Conservation (phyloP, 164 flowering plant genomes). For the Cinnamomum micranthum region DNA sequence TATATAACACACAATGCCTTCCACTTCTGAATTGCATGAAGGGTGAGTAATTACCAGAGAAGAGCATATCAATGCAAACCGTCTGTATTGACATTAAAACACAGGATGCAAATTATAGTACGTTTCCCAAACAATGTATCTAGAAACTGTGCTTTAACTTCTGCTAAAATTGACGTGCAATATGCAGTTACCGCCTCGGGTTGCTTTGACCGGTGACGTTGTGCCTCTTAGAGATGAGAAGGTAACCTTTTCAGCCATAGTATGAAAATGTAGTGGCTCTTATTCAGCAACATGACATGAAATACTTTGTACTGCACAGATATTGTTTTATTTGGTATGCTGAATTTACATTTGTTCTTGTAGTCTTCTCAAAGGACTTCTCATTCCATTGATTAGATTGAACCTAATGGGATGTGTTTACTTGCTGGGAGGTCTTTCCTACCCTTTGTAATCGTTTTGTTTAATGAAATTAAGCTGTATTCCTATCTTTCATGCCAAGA, state of each 20-base stretch:
- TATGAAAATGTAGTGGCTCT: neutral
- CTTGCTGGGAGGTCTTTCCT: neutral
- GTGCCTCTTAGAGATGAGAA: conserved; percentile 53
- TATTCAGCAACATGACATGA: neutral
- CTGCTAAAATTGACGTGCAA: neutral
- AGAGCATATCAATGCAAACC: neutral
- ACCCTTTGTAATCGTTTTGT: neutral
- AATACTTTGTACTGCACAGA: neutral
- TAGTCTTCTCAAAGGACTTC: neutral
- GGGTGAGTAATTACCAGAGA: neutral
- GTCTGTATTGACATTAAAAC: too few relatives aligned
- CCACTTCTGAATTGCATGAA: neutral
- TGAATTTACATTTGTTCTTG: too few relatives aligned
- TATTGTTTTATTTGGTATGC: neutral
- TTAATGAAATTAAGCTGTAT: neutral
- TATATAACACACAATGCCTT: too few relatives aligned
- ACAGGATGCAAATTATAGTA: neutral
- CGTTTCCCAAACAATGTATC: neutral
- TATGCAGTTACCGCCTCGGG: conserved; percentile 73
- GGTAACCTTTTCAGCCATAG: conserved; percentile 34
- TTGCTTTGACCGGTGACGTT: conserved; percentile 81
- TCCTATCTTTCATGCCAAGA: neutral
- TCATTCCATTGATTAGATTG: neutral
- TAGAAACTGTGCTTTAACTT: neutral
- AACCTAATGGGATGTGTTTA: neutral